These are phyloP conservation scores for Eragrostis curvula DNA, from an alignment of 176 grass and related monocot species.

Conservation along the genomic window DNA sequence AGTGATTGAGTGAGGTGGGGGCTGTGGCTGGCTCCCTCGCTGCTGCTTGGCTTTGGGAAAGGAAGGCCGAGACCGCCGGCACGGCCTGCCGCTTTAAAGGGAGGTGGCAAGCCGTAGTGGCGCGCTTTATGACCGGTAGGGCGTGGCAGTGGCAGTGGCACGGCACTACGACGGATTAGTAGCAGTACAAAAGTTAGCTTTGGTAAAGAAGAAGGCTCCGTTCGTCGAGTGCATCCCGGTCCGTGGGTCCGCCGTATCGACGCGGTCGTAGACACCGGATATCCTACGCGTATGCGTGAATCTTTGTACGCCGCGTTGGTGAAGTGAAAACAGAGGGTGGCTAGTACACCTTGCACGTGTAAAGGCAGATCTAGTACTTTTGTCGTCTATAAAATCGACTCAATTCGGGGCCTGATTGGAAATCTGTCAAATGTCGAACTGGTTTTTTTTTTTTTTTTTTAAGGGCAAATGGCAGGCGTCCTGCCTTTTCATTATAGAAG, in stretches of 20 bases:
- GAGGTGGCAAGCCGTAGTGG: constrained; percentile 37
- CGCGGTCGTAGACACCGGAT: neutral
- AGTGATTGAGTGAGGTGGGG: neutral
- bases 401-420: neutral
- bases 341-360: neutral
- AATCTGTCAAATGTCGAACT: neutral
- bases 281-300: constrained; percentile 13
- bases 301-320: neutral
- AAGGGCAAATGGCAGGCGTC: too few species aligned
- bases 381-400: neutral
- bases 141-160: constrained; percentile 34
- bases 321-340: neutral
- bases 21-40: neutral
- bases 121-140: constrained; percentile 28
- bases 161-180: constrained; percentile 7
- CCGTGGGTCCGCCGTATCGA: neutral
- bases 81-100: constrained; percentile 43
- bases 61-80: constrained; percentile 34
- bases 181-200: constrained; percentile 18
- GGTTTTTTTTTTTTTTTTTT: too few species aligned
- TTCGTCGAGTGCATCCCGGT: neutral
- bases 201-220: constrained; percentile 38
- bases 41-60: constrained; percentile 51
- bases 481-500: too few species aligned
- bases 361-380: constrained; percentile 2